Evolutionary conservation across 2,329 filamentous ascomycete species (phyloP), one percentile per base, ranked within the genome.

Genomic region (Blastomyces silverae): DNA sequence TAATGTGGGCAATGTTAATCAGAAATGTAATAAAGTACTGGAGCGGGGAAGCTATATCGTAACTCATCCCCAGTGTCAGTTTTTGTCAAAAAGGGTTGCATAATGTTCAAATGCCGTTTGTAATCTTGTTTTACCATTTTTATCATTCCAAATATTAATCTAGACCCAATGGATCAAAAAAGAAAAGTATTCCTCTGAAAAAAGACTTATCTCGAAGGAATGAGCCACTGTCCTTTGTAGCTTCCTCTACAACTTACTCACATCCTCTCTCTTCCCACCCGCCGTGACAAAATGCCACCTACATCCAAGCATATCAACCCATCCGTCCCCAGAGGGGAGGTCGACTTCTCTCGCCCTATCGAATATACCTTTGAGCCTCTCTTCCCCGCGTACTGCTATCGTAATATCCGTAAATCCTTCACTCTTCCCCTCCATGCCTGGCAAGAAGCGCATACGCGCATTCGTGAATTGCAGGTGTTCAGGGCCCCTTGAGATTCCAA

Each of bases 391-490:
- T 31, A 80, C 76, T 7, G 73, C 74, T 31, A 80, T 72, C 0
- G 73, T 76, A 22, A 80, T 73, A 44, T 75, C 76, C 20, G 73
- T 70, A 7, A 80, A 66, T 0, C 78, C 78, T 46, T 77, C 78
- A 5, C 67, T 65, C 55, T 70, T 64, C 3, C 74, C 75, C 22
- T 76, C 68, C 61, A 66, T 64, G 0, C 77, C 74, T 7, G 70
- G 64, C 5, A 78, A 65, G 64, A 80, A 81, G 0, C 69, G 72
- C 59, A 81, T 59, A 34, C 63, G 65, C 1, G 70, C 71, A 68
- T 77, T 76, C n/a, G 71, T 74, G 61, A 76, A 77, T 3, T 66
- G 63, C 34, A 74, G 60, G 25, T 71, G 62, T 22, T 67, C 70
- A 50, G 66, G 63, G 3, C 63, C 62, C 28, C 66, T 65, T 25